Percentiles rank a stretch among this genome's conserved stretches.
Evolutionary conservation across 139 green algal species (phyloP).

Genomic region (Haematococcus sp.): DNA sequence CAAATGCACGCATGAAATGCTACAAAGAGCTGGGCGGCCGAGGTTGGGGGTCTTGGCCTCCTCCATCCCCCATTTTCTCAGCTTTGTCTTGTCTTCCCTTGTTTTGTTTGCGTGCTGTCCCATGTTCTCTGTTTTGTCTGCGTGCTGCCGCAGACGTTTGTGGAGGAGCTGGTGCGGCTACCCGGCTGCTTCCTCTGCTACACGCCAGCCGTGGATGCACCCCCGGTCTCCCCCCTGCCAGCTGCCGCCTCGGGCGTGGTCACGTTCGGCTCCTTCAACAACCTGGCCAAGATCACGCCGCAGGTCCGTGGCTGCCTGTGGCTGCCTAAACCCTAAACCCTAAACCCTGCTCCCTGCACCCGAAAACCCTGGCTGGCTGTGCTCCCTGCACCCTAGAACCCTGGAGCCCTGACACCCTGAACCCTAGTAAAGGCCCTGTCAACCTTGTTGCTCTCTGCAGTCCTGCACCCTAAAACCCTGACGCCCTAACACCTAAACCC

Average conservation of each 20-base stretch:
- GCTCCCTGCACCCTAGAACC: too few relatives aligned
- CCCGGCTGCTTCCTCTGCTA: constrained; percentile 97
- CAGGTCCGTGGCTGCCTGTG: constrained; percentile 39
- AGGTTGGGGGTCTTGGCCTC: not conserved
- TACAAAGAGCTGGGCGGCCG: not conserved
- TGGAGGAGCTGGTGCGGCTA: constrained; percentile 88
- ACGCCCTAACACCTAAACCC: too few relatives aligned
- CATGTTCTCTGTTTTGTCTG: not conserved
- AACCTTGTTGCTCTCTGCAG: too few relatives aligned
- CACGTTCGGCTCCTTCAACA: constrained; percentile 98
- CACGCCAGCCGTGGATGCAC: constrained; percentile 79
- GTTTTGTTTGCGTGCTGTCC: not conserved
- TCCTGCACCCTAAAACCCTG: too few relatives aligned
- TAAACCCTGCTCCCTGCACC: too few relatives aligned
- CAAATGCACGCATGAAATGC: too few relatives aligned
- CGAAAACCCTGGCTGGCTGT: too few relatives aligned
- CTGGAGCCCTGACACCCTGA: too few relatives aligned
- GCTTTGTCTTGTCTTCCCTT: not conserved
- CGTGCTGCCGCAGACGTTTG: constrained; percentile 25
- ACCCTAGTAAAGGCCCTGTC: too few relatives aligned
- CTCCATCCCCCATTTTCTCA: too few relatives aligned
- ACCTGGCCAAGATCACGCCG: constrained; percentile 92
- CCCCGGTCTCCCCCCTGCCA: constrained; percentile 72
- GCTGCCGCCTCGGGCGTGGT: constrained; percentile 76
- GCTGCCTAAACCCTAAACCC: constrained; percentile 12